These are phyloP conservation scores for Trichomonas vaginalis DNA, from an alignment of 208 protist genomes.

Conservation along the genomic window DNA sequence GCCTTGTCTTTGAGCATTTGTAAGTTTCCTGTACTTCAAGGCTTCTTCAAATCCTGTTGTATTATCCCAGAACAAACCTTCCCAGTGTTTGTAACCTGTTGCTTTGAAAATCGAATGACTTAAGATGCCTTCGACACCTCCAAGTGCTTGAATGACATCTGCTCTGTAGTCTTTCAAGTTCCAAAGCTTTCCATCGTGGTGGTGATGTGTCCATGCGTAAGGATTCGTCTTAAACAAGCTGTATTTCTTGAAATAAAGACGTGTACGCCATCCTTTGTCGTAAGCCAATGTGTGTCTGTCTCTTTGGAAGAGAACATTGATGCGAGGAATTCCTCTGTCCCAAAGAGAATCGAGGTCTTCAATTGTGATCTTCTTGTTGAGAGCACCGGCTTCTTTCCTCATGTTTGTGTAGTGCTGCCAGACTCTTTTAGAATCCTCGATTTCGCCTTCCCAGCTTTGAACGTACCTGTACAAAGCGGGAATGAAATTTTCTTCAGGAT, in stretches of 20 bases:
- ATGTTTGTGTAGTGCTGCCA: conserved; percentile 97
- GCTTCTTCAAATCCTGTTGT: conserved; percentile 91
- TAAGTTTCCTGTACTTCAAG: conserved; percentile 99
- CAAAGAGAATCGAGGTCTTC: conserved; percentile 99
- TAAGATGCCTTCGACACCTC: conserved; percentile 99
- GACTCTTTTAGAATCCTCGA: conserved; percentile 94
- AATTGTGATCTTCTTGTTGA: conserved; percentile 84
- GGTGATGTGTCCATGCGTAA: conserved; percentile 99
- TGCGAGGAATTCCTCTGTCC: conserved; percentile 97
- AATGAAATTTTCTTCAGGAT: conserved; percentile 90
- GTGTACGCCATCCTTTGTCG: conserved; percentile 97
- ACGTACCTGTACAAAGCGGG: conserved; percentile 99
- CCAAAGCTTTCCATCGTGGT: conserved; percentile 98
- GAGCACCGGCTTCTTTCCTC: conserved; percentile 80
- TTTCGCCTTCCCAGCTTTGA: conserved; percentile 97
- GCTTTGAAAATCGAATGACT: conserved; percentile 99
- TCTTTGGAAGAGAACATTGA: conserved; percentile 97
- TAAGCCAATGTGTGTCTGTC: conserved; percentile 95
- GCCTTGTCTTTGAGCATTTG: conserved; percentile 98
- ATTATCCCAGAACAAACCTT: conserved; percentile 99
- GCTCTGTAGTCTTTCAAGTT: conserved; percentile 99
- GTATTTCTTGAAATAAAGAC: conserved; percentile 96
- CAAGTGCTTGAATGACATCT: conserved; percentile 99
- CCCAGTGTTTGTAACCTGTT: conserved; percentile 99
- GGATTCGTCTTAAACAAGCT: conserved; percentile 87